Evolutionary conservation across 2,329 filamentous ascomycete species (phyloP).

Genomic region (Xenoacremonium recifei): DNA sequence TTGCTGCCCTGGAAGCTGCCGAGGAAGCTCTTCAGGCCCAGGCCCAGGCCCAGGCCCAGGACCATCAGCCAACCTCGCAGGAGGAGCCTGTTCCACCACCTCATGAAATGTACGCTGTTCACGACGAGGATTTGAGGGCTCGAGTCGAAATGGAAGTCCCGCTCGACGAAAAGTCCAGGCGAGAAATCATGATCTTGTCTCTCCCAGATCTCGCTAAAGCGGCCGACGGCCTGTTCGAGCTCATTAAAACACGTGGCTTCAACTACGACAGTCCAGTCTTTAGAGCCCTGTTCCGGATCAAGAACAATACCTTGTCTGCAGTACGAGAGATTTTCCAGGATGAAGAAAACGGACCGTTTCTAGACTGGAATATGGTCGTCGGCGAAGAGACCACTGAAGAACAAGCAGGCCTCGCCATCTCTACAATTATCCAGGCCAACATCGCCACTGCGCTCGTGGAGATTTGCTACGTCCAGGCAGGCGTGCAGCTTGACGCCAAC

Average conservation of each 20-base stretch:
- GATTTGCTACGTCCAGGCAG: conserved; percentile 15
- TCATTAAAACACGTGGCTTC: conserved; percentile 18
- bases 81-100: too few species aligned
- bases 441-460: conserved; percentile 33
- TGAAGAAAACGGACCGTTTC: conserved; percentile 20
- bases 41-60: conserved; percentile 2
- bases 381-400: conserved; percentile 1
- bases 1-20: too few species aligned
- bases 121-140: neutral
- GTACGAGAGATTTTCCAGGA: conserved; percentile 24
- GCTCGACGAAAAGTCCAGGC: conserved; percentile 10
- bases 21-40: neutral
- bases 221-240: conserved; percentile 26
- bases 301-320: conserved; percentile 23
- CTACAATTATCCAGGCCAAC: conserved; percentile 32
- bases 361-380: conserved; percentile 24
- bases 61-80: too few species aligned
- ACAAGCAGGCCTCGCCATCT: conserved; percentile 4
- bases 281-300: conserved; percentile 21
- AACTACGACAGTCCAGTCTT: conserved; percentile 18
- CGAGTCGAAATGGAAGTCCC: neutral
- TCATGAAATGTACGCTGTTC: too few species aligned
- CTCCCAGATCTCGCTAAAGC: conserved; percentile 27
- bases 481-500: conserved; percentile 12
- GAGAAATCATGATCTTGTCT: conserved; percentile 21